phyloP scores from a whole-genome alignment of 2,329 filamentous ascomycete genomes.

The Pseudovirgaria hyperparasitica region DNA sequence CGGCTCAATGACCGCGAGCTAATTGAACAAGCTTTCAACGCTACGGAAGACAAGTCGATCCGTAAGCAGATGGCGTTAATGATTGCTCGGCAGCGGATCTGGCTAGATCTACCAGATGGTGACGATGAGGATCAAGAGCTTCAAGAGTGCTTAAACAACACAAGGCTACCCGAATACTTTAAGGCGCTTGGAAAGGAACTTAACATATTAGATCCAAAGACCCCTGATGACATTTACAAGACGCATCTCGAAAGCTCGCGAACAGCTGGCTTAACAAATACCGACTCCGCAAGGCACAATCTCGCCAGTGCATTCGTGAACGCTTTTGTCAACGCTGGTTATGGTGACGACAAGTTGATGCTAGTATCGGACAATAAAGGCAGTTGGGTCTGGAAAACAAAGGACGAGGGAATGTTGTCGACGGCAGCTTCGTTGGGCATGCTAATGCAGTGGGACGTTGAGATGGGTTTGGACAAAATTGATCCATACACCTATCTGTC shows the following conservation, averaged over 20 bases:
- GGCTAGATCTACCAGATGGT: constrained; percentile 52
- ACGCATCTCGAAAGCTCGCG: constrained; percentile 93
- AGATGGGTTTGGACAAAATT: constrained; percentile 82
- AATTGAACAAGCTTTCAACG: constrained; percentile 69
- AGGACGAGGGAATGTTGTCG: constrained; percentile 94
- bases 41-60: constrained; percentile 66
- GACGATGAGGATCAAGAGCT: constrained; percentile 64
- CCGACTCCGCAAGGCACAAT: constrained; percentile 92
- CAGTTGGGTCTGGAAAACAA: constrained; percentile 98
- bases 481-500: constrained; percentile 83
- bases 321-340: constrained; percentile 91
- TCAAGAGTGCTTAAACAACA: constrained; percentile 74
- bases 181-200: constrained; percentile 89
- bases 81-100: constrained; percentile 82
- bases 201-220: constrained; percentile 92
- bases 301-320: constrained; percentile 94
- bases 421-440: constrained; percentile 90
- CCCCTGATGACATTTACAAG: constrained; percentile 98
- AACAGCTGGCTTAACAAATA: constrained; percentile 83
- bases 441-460: constrained; percentile 85
- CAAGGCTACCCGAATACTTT: constrained; percentile 81
- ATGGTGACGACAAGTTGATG: constrained; percentile 96
- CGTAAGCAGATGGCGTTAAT: constrained; percentile 93
- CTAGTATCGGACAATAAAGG: constrained; percentile 70
- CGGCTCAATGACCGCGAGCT: constrained; percentile 77